Evolutionary conservation across 257 asterid species (phyloP).

Genomic region (Pogostemon cablin): DNA sequence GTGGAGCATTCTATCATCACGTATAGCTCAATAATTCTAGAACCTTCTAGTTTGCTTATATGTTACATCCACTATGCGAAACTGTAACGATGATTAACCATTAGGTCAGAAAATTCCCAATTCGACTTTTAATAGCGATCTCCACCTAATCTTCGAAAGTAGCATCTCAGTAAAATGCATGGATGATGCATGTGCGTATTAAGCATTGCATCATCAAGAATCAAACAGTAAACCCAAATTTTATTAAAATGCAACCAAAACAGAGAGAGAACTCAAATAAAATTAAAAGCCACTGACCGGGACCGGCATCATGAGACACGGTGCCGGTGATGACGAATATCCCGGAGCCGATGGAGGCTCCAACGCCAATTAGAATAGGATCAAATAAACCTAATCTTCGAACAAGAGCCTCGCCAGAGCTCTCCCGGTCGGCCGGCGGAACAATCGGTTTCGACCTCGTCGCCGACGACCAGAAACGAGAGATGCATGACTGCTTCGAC

Average conservation of each 20-base stretch:
- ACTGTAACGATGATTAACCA: not conserved
- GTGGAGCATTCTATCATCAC: not conserved
- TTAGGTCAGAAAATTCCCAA: not conserved
- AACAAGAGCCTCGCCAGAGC: constrained; percentile 63
- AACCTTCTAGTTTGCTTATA: not conserved
- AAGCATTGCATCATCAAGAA: constrained; percentile 7
- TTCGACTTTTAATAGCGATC: not conserved
- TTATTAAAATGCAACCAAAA: not conserved
- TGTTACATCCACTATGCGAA: not conserved
- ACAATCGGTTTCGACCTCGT: constrained; percentile 61
- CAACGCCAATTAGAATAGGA: constrained; percentile 84
- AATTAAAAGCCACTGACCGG: constrained; percentile 55
- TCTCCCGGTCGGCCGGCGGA: constrained; percentile 41
- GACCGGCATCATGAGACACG: constrained; percentile 92
- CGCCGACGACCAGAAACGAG: constrained; percentile 81
- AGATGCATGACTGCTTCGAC: constrained; percentile 48
- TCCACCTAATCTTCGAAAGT: not conserved
- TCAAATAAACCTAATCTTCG: constrained; percentile 82
- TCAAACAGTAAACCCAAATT: not conserved
- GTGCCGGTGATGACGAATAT: constrained; percentile 97
- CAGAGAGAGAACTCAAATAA: not conserved
- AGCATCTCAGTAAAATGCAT: constrained; percentile 15
- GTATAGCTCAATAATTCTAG: not conserved
- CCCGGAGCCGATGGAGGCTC: constrained; percentile 98
- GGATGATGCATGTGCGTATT: not conserved